Evolutionary conservation across 257 asterid species (phyloP), one percentile per base, ranked within the genome.

Genomic region (Schizonepeta tenuifolia): DNA sequence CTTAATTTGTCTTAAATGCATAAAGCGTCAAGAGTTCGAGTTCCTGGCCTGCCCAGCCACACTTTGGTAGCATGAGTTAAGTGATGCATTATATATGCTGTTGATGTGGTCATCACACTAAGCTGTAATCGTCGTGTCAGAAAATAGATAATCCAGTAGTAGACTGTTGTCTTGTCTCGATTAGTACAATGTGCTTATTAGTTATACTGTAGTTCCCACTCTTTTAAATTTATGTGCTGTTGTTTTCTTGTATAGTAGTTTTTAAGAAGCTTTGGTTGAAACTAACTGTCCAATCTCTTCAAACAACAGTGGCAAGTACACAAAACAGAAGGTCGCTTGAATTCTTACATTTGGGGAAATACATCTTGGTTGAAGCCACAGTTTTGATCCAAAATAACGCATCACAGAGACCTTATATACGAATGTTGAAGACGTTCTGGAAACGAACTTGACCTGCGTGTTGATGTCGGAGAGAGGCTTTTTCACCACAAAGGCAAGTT

Each of bases 231-330:
- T 36, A 20, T 24, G 53, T 38, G 69, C 36, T 44, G 14, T 31
- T 33, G 44, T 47, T 35, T 65, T 22, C 21, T 46, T 46, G 59
- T 14, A n/a, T 47, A 3, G 15, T 49, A 3, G 15, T 49, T 11
- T 28, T 10, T 15, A 14, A 31, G 41, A 26, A 17, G 46, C 18
- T 67, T 50, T 6, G 1, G 15, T 17, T 24, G 35, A 26, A 40
- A 35, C 46, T 22, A 57, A 57, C 46, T 15, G 21, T 43, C 18
- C 55, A 69, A 43, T 68, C 73, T 68, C 35, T 49, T 50, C 50
- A 17, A 67, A 28, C 36, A 61, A 43, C 56, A 51, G 63, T 13
- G 9, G 50, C 22, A 31, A 44, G 41, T n/a, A 35, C 33, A 67
- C 47, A 28, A n/a, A n/a, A 31, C 20, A 28, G 15, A 18, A 26